Evolutionary conservation across 371 early-diverging fungal genomes (phyloP).

Genomic region (Syncephalastrum racemosum): DNA sequence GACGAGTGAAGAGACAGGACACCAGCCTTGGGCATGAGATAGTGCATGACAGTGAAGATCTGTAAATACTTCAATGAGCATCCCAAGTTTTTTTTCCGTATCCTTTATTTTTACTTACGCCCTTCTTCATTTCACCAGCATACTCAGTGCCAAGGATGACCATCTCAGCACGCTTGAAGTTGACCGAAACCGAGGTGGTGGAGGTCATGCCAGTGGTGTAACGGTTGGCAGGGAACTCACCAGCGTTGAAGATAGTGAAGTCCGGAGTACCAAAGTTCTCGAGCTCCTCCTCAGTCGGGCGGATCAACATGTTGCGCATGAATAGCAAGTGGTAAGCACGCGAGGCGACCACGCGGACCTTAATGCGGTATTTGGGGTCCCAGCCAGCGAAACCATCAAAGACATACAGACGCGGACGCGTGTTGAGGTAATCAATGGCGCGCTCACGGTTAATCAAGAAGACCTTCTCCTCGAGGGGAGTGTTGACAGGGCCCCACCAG

Average conservation of each 20-base stretch:
- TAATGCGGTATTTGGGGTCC: conserved; percentile 96
- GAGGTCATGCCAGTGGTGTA: conserved; percentile 97
- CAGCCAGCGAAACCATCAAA: conserved; percentile 95
- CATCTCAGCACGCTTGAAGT: conserved; percentile 78
- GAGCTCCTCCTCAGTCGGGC: conserved; percentile 90
- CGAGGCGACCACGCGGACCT: conserved; percentile 92
- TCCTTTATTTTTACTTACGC: conserved; percentile 46
- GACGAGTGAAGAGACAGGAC: conserved; percentile 94
- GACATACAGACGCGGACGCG: conserved; percentile 91
- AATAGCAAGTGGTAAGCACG: conserved; percentile 96
- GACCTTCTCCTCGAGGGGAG: conserved; percentile 80
- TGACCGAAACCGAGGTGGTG: conserved; percentile 87
- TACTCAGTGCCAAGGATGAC: conserved; percentile 97
- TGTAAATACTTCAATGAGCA: conserved; percentile 7
- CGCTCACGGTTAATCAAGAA: conserved; percentile 96
- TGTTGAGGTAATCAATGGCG: conserved; percentile 95
- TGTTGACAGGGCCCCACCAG: conserved; percentile 99
- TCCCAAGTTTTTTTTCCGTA: background rate
- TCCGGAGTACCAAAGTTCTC: conserved; percentile 91
- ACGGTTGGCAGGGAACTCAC: conserved; percentile 94
- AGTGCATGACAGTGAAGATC: conserved; percentile 97
- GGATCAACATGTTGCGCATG: conserved; percentile 97
- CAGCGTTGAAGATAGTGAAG: conserved; percentile 96
- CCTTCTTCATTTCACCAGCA: conserved; percentile 99
- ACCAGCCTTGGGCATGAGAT: conserved; percentile 96